Percentiles rank a stretch among this genome's conserved stretches.
These are phyloP conservation scores for Penicillium sp. DNA, from an alignment of 2,329 filamentous ascomycete species.

Conservation along the genomic window DNA sequence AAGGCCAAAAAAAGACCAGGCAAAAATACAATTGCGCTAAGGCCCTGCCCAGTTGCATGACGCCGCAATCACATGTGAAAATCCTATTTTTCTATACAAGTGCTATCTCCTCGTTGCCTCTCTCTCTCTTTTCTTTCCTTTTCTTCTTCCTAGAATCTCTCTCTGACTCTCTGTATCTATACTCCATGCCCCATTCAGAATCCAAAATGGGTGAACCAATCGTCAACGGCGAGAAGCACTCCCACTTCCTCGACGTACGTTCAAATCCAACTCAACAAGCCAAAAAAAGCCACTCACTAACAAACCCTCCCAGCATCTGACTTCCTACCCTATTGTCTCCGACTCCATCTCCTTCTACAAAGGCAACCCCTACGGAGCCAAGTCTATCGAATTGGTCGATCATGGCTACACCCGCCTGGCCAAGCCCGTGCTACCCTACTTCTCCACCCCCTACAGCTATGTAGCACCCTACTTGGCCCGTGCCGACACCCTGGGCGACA, in stretches of 20 bases:
- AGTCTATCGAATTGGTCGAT: constrained; percentile 74
- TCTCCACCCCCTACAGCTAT: constrained; percentile 77
- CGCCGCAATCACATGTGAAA: constrained; percentile 30
- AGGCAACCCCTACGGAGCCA: constrained; percentile 78
- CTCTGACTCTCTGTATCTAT: neutral
- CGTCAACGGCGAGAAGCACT: constrained; percentile 54
- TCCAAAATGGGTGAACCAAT: constrained; percentile 48
- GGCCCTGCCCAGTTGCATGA: constrained; percentile 20
- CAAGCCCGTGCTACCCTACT: constrained; percentile 75
- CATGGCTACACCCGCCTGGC: constrained; percentile 75
- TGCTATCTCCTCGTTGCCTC: constrained; percentile 2
- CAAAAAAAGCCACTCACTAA: constrained; percentile 17
- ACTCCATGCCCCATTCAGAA: constrained; percentile 52
- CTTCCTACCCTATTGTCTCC: constrained; percentile 79
- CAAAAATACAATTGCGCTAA: constrained; percentile 16
- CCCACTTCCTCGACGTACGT: constrained; percentile 49
- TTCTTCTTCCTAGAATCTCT: neutral
- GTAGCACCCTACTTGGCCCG: constrained; percentile 82
- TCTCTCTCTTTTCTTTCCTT: constrained; percentile 1
- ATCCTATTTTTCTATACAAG: constrained; percentile 9
- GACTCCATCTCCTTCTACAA: constrained; percentile 79
- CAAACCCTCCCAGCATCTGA: constrained; percentile 65
- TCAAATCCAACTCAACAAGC: neutral
- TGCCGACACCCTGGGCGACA: constrained; percentile 75
- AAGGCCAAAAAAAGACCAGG: neutral